Evolutionary conservation across 176 grass and related monocot genomes (phyloP).

Genomic region (Phoenix dactylifera): DNA sequence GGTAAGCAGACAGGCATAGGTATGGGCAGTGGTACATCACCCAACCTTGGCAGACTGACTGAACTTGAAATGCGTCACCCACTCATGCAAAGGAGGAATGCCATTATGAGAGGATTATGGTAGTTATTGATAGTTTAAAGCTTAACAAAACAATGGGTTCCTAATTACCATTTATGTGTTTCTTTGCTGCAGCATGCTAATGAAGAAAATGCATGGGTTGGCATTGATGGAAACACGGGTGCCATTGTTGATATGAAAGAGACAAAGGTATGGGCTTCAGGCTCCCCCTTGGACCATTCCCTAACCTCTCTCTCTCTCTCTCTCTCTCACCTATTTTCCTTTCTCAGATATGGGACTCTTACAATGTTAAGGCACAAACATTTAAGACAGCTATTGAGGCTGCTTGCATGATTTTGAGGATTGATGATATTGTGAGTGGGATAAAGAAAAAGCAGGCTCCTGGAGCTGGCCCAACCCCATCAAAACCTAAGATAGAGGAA

Average conservation of each 20-base stretch:
- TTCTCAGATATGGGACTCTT: conserved; percentile 87
- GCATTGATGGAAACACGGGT: conserved; percentile 77
- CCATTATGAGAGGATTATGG: too few species aligned
- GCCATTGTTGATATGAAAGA: conserved; percentile 94
- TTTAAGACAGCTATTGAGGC: conserved; percentile 98
- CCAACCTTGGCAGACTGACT: too few species aligned
- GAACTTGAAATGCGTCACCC: too few species aligned
- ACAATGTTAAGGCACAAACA: conserved; percentile 89
- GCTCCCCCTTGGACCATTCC: too few species aligned
- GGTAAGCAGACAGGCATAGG: too few species aligned
- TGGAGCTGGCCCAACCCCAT: conserved; percentile 44
- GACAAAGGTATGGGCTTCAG: conserved; percentile 35
- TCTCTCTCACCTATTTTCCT: not conserved
- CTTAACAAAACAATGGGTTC: too few species aligned
- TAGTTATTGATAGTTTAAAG: too few species aligned
- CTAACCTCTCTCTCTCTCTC: conserved; percentile 1
- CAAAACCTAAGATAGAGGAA: conserved; percentile 70
- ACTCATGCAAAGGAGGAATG: too few species aligned
- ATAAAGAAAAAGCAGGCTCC: conserved; percentile 88
- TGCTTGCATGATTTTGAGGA: conserved; percentile 89
- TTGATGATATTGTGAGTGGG: conserved; percentile 93
- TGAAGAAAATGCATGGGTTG: conserved; percentile 85
- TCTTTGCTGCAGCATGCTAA: conserved; percentile 71
- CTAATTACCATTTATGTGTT: too few species aligned
- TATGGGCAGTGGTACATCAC: too few species aligned